Evolutionary conservation across 331 rosid genomes (phyloP), one percentile per base, ranked within the genome.

Genomic region (Pyrus hybrid): DNA sequence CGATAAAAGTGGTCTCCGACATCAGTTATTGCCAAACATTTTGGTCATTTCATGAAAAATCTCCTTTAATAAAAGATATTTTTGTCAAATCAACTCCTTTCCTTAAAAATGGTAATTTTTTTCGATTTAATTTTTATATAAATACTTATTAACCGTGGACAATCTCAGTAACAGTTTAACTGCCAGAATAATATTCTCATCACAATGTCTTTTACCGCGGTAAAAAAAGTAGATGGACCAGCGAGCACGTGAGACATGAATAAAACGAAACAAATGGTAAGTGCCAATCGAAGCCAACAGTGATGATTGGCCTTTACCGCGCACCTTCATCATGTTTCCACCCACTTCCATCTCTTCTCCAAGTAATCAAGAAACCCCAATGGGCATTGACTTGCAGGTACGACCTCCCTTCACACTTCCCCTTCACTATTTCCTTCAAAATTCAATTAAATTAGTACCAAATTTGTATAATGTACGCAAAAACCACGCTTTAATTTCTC

Each of bases 301-400:
- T 30, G 49, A 45, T 43, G 54, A 43, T 63, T 74, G 77, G 63
- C 77, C 54, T 63, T 47, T 20, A 74, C 62, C 17, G 62, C 2
- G 45, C 61, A 63, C 62, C 21, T 62, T 62, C 62, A 13, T 62
- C 62, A 28, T 20, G 70, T 63, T 74, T n/a, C 62, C 49, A 20
- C 49, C 63, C 47, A 2, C 45, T 45, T n/a, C n/a, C n/a, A 26
- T 26, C 29, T 26, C 29, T 3, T 26, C 29, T 41, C 60, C 72
- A 68, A 57, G 54, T 33, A 23, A 56, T 35, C 33, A 13, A 21
- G n/a, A 45, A 43, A 57, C 5, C 29, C 70, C 35, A 71, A 30
- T 21, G 63, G 70, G 26, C 77, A 54, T 85, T 87, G 89, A 87
- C 83, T 85, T 25, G 76, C 75, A 67, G 81, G 74, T 82, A 75